These are phyloP conservation scores for Gliomastix tumulicola DNA, from an alignment of 2,329 filamentous ascomycete genomes.

Conservation along the genomic window DNA sequence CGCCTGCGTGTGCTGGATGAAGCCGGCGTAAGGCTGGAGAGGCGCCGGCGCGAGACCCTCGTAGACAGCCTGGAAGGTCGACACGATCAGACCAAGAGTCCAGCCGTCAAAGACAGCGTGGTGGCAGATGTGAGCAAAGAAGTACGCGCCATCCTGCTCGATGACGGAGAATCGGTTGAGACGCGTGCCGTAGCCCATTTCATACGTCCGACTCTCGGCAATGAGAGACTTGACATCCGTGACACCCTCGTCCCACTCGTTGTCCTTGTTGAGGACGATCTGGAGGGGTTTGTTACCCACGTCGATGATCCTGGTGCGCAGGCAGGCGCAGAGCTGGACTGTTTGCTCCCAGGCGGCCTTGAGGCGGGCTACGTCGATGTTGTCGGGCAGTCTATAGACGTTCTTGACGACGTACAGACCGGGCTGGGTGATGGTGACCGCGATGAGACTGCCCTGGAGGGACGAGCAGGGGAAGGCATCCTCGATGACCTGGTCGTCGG, in stretches of 20 bases:
- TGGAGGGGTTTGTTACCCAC: conserved; percentile 2
- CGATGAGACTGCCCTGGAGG: conserved; percentile 41
- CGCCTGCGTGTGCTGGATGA: conserved; percentile 31
- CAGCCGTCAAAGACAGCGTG: conserved; percentile 11
- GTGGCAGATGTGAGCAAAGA: conserved; percentile 9
- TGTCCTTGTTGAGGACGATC: conserved; percentile 2
- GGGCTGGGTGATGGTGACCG: conserved; percentile 28
- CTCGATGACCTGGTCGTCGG: conserved; percentile 8
- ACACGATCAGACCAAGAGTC: conserved; percentile 2
- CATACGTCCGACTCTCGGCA: no score
- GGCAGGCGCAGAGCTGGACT: not conserved
- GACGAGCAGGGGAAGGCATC: conserved; percentile 42
- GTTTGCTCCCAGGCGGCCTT: conserved; percentile 6
- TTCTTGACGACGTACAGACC: conserved; percentile 10
- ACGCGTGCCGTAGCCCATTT: conserved; percentile 6
- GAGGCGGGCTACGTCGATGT: conserved; percentile 8
- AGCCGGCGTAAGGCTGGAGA: conserved; percentile 27
- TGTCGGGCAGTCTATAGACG: conserved; percentile 9
- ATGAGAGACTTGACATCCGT: conserved; percentile 3
- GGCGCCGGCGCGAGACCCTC: no score
- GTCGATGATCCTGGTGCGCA: conserved; percentile 6
- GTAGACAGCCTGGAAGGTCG: conserved; percentile 3
- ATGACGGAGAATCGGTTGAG: conserved; percentile 5
- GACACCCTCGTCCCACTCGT: conserved; percentile 2
- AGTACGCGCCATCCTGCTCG: not conserved